Conservation (phyloP, 352 stramenopile species). For the Phytophthora idaei region DNA sequence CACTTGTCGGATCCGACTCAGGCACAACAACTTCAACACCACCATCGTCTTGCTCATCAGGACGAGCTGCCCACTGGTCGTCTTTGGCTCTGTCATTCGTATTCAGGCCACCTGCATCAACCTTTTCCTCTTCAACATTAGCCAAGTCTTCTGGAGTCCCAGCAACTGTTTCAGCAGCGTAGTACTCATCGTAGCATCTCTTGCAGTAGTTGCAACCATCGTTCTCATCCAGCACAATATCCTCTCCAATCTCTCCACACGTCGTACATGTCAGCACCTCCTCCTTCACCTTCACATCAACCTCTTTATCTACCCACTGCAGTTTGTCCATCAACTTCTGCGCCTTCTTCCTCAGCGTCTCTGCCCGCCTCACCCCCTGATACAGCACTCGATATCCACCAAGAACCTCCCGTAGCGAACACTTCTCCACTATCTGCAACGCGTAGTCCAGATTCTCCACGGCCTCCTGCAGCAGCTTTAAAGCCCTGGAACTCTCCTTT, state of each 20-base stretch:
- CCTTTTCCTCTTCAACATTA: neutral
- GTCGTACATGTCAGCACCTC: conserved; percentile 47
- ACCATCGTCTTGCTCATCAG: neutral
- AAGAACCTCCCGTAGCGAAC: conserved; percentile 33
- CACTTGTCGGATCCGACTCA: neutral
- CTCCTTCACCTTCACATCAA: neutral
- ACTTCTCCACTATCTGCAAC: conserved; percentile 51
- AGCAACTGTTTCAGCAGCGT: conserved; percentile 32
- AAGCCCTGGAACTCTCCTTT: neutral
- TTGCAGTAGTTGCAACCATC: conserved; percentile 77
- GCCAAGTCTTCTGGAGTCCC: neutral
- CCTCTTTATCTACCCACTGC: neutral
- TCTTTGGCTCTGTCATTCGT: neutral
- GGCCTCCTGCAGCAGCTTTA: conserved; percentile 32
- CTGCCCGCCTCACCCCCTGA: conserved; percentile 33
- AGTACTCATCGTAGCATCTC: conserved; percentile 72
- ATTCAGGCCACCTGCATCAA: neutral
- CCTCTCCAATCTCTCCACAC: conserved; percentile 32
- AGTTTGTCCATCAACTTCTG: conserved; percentile 22
- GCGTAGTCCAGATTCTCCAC: conserved; percentile 55
- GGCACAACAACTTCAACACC: conserved; percentile 4
- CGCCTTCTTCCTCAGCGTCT: conserved; percentile 17
- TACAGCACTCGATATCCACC: conserved; percentile 32
- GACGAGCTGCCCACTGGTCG: neutral
- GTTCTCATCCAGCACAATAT: conserved; percentile 60